phyloP scores from a whole-genome alignment of 768 basidiomycete species.

The Hortiboletus flavorubellus region DNA sequence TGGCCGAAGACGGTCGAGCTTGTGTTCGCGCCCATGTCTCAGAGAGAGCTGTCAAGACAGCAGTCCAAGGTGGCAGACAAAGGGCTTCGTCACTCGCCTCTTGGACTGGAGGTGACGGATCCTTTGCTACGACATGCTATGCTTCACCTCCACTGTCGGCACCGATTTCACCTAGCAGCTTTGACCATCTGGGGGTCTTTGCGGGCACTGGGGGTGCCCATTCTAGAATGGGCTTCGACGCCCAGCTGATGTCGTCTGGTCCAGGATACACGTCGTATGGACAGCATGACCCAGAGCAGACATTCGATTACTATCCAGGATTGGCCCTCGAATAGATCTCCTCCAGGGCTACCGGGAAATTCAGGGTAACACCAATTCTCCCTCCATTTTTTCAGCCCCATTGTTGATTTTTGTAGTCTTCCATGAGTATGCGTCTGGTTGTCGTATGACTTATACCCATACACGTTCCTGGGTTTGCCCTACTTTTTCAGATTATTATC shows the following conservation, averaged over 20 bases:
- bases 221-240: constrained; percentile 23
- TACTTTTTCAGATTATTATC: not conserved
- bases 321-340: constrained; percentile 23
- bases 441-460: constrained; percentile 18
- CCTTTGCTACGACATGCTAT: constrained; percentile 21
- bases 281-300: constrained; percentile 23
- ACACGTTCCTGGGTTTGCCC: not conserved
- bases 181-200: constrained; percentile 50
- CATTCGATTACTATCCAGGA: constrained; percentile 31
- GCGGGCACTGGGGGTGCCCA: constrained; percentile 46
- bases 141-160: constrained; percentile 37
- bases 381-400: not conserved
- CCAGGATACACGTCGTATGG: constrained; percentile 30
- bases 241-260: constrained; percentile 17
- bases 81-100: constrained; percentile 20
- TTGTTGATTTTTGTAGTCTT: constrained; percentile 1
- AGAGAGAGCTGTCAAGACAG: constrained; percentile 31
- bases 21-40: constrained; percentile 70
- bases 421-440: constrained; percentile 13
- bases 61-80: constrained; percentile 16
- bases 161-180: constrained; percentile 36
- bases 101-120: constrained; percentile 23
- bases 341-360: not conserved
- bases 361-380: not conserved
- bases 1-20: constrained; percentile 66